These are phyloP conservation scores for Populus ilicifolia DNA, from an alignment of 345 rosid species.

Conservation along the genomic window DNA sequence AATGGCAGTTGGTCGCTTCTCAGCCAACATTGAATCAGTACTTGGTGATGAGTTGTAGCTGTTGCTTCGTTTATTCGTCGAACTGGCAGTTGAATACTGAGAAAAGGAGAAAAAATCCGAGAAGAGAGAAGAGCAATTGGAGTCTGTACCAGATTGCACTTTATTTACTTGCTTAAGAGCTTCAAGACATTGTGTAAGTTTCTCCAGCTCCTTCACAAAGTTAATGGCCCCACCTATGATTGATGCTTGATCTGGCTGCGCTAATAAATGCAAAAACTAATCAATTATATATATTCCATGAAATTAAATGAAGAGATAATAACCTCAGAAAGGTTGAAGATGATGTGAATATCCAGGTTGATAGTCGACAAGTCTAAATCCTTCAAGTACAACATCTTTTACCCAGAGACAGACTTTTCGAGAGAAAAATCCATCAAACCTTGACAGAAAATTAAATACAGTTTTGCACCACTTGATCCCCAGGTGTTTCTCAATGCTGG, in stretches of 20 bases:
- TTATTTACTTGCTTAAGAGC: conserved; percentile 28
- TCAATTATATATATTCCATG: not conserved
- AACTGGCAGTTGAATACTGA: conserved; percentile 40
- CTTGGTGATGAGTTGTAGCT: not conserved
- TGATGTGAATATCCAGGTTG: not conserved
- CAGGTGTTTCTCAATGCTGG: not conserved
- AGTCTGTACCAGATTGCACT: not conserved
- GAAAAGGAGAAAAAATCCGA: conserved; percentile 53
- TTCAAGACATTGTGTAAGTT: conserved; percentile 49
- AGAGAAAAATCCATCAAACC: not conserved
- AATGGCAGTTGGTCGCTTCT: conserved; percentile 7
- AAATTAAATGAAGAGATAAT: not conserved
- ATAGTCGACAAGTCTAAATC: too few relatives aligned
- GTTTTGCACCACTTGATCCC: not conserved
- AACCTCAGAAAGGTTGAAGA: not conserved
- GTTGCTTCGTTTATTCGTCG: not conserved
- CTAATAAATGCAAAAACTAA: not conserved
- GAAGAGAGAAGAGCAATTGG: conserved; percentile 25
- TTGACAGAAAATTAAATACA: not conserved
- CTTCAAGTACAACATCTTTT: not conserved
- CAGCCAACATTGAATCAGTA: conserved; percentile 4
- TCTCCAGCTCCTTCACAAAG: conserved; percentile 71
- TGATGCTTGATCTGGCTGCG: conserved; percentile 75
- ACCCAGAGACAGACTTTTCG: not conserved
- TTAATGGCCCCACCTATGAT: conserved; percentile 69